Evolutionary conservation across 345 rosid species (phyloP), one percentile per base, ranked within the genome.

Genomic region (Moricandia arvensis): DNA sequence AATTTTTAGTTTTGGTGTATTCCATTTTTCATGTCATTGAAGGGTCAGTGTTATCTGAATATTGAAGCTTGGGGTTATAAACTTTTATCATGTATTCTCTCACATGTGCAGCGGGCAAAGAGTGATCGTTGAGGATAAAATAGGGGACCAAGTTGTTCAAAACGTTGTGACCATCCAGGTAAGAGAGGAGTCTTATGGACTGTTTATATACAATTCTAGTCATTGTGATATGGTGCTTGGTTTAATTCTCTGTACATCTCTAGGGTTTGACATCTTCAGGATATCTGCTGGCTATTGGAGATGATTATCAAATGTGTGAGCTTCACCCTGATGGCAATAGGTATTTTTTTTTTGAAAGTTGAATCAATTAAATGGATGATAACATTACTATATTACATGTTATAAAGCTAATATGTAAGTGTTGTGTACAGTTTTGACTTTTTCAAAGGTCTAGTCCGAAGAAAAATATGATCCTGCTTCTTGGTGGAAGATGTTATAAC

Each of bases 241-340:
- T n/a, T 21, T 21, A 21, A 21, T 15, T 16, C 30, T 13, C n/a
- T 10, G 37, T 38, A 38, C 45, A 38, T 29, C 31, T 29, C 38
- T 2, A 93, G 98, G 97, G 98, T 47, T 85, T 93, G 83, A 91
- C 98, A 13, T 83, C 87, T 7, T 85, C 94, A 0, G 96, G 98
- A 11, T 91, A 90, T 80, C 82, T 91, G 82, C 61, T 93, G 54
- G 98, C 97, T 38, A 71, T 86, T 47, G 97, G 94, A 58, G 94
- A 91, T 31, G 89, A 93, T 71, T 74, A 80, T 80, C 89, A 86
- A 76, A 86, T 88, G 93, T 91, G 84, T 31, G 96, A 93, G 80
- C 97, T 93, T 82, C 97, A 90, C 80, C 98, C 97, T 63, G 96
- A 93, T 81, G 97, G 96, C 70, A 93, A 21, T 21, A 21, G 24